These are phyloP conservation scores for Arthrobotrys iridis DNA, from an alignment of 2,329 filamentous ascomycete species.

Conservation along the genomic window DNA sequence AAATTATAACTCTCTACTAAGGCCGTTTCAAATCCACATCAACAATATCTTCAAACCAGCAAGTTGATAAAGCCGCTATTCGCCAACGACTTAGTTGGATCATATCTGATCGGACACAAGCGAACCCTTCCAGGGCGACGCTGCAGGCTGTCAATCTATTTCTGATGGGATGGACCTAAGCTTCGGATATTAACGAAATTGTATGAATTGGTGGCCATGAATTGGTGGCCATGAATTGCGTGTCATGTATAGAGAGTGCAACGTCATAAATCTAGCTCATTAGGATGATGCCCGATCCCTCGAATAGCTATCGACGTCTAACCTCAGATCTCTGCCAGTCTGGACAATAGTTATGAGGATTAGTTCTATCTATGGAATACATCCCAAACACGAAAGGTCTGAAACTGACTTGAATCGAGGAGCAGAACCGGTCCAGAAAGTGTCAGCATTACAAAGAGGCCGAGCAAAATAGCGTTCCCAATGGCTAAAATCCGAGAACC, in stretches of 20 bases:
- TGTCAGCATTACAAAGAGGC: constrained; percentile 27
- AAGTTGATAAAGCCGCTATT: constrained; percentile 78
- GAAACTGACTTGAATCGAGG: constrained; percentile 42
- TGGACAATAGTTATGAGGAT: too few relatives aligned
- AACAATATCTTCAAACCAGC: constrained; percentile 9
- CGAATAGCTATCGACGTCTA: neutral
- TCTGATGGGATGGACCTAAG: constrained; percentile 67
- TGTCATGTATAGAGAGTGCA: constrained; percentile 24
- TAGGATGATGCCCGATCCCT: neutral
- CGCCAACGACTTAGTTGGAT: constrained; percentile 82
- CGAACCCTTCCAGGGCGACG: constrained; percentile 84
- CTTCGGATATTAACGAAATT: neutral
- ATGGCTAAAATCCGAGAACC: constrained; percentile 18
- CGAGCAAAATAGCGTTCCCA: too few relatives aligned
- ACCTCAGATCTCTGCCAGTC: too few relatives aligned
- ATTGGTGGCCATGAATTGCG: constrained; percentile 3
- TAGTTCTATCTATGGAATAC: constrained; percentile 33
- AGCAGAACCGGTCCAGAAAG: constrained; percentile 14
- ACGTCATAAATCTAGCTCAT: neutral
- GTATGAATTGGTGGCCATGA: neutral
- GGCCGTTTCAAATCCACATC: constrained; percentile 15
- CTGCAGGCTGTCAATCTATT: constrained; percentile 92
- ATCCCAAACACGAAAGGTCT: constrained; percentile 35
- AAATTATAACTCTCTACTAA: constrained; percentile 33
- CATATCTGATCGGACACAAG: constrained; percentile 78